These are phyloP conservation scores for Sinapis alba DNA, from an alignment of 441 rosid species.

Conservation along the genomic window DNA sequence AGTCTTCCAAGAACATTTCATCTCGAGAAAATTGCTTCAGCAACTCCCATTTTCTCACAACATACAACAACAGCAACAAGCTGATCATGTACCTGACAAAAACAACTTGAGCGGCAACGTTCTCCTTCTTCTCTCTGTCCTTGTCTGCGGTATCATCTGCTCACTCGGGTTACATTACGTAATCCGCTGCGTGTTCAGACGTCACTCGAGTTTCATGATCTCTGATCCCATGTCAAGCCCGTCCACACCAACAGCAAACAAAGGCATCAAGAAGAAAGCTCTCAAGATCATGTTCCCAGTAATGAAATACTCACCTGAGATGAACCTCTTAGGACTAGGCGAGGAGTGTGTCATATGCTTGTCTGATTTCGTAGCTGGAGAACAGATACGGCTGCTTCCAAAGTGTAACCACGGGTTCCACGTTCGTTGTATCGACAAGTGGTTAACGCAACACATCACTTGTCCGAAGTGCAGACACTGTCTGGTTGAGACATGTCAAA, in stretches of 20 bases:
- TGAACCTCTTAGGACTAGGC: slow-evolving; percentile 27
- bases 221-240: slow-evolving; percentile 34
- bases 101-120: slow-evolving; percentile 48
- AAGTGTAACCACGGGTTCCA: slow-evolving; percentile 44
- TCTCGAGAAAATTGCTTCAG: slow-evolving; percentile 38
- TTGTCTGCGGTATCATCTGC: slow-evolving; percentile 57
- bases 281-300: slow-evolving; percentile 55
- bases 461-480: slow-evolving; percentile 45
- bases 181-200: slow-evolving; percentile 46
- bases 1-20: slow-evolving; percentile 28
- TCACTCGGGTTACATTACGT: slow-evolving; percentile 51
- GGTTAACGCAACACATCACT: slow-evolving; percentile 38
- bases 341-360: slow-evolving; percentile 43
- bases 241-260: slow-evolving; percentile 35
- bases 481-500: slow-evolving; percentile 40
- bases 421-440: slow-evolving; percentile 39
- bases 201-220: slow-evolving; percentile 37
- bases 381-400: slow-evolving; percentile 40
- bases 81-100: slow-evolving; percentile 30
- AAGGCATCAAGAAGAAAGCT: slow-evolving; percentile 55
- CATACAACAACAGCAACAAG: slow-evolving; percentile 21
- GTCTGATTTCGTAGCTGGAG: slow-evolving; percentile 38
- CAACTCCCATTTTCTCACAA: slow-evolving; percentile 29
- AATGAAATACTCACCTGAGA: slow-evolving; percentile 48
- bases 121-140: slow-evolving; percentile 51